Base-by-base conservation (phyloP, 768 basidiomycete genomes). In the Amanita rimosa region DNA sequence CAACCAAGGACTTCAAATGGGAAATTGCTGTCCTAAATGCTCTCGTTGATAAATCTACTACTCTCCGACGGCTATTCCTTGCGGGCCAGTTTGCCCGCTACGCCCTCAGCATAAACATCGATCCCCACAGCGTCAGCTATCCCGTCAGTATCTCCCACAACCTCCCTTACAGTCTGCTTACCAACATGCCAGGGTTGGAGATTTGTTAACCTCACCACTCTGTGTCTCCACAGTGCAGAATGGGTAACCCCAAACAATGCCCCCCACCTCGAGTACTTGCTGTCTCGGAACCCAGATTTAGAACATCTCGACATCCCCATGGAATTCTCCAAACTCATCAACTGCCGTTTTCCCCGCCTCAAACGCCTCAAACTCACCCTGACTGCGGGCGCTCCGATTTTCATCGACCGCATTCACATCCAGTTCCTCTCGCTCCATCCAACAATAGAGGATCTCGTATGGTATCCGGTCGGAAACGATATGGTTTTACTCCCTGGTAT, bases 271-370 rank as follows among this genome's bases (percentile, higher is more conserved):
- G 55, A 53, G 26, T 53, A 55, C 24, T 60, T 68, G 46, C 56
- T 68, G 29, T 44, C 53, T 11, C 59, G 57, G 14, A 62, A 58
- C 24, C 58, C 63, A 1, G 48, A 60, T 37, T 44, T 68, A 41
- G 64, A 68, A 71, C 64, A 64, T 45, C 59, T 77, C 27, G 66
- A 71, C 57, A 57, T 75, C 5, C 75, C 75, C 16, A 64, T 73
- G 54, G 74, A 77, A 52, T 65, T 73, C 44, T 54, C 57, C 10
- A 57, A 63, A 9, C 62, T 75, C 34, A 55, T 59, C 9, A 60
- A 65, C 9, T 65, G 65, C 52, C 56, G 49, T 14, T 66, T 77
- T 46, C 74, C 73, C 0, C 52, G 55, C 9, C 64, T 77, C 16
- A 71, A 69, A 52, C 58, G 58, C 17, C 58, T 75, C 14, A 69